Base-by-base conservation (phyloP, 2,329 filamentous ascomycete species). In the Cercospora sesami region DNA sequence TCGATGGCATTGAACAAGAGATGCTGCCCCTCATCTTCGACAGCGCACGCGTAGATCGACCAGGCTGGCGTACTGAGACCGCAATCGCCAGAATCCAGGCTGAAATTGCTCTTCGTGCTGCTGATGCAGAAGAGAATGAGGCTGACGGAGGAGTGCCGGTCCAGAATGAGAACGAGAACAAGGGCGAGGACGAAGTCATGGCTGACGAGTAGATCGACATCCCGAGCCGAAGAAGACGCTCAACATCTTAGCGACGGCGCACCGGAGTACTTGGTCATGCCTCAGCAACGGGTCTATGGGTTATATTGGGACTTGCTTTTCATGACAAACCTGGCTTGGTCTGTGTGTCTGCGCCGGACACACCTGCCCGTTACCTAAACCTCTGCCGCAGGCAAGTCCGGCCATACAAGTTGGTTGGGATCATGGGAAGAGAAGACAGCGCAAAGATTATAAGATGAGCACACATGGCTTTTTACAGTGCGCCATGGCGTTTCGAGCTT, bases 181-280 rank as follows among this genome's bases (percentile, higher is more conserved):
- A 39, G 8, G 14, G 18, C 8, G 7, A 65, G 7, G 69, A 71
- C 18, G n/a, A 42, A 5, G 18, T 67, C 48, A 71, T 71, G 67
- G 63, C 64, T 31, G 67, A 67, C 36, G 61, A 55, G 31, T 71
- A 68, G 28, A 28, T 18, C 21, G 23, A 14, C 48, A 55, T 30
- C 5, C 1, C 23, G 4, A 55, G 21, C 21, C 4, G 12, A 8
- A 51, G 12, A 14, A 23, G 12, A 28, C 48, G 21, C 21, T 53
- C 6, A 12, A 16, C 48, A 28, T 5, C 23, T 48, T 66, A 63
- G 59, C 64, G 21, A 66, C 28, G 64, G 59, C 64, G 45, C 57
- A 31, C 31, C 14, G n/a, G 48, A 31, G 23, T 7, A 36, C 60
- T 53, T 31, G 45, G 18, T 28, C 55, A 63, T 10, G 5, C 5